Evolutionary conservation across 2,329 filamentous ascomycete genomes (phyloP).

Genomic region (Fusarium cyanostomum): DNA sequence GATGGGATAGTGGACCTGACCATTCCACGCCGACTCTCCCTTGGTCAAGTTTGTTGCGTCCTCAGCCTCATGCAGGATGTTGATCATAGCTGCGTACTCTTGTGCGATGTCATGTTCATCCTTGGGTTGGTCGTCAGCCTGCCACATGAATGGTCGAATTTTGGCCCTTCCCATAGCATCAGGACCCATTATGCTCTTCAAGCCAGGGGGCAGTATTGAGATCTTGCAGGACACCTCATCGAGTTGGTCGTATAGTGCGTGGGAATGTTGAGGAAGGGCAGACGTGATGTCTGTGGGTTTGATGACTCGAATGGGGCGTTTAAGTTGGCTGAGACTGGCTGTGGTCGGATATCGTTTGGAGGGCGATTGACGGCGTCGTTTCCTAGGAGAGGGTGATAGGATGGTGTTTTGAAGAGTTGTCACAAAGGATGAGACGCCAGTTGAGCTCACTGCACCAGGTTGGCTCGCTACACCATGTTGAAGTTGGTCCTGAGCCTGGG

Average conservation of each 20-base stretch:
- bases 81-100: not conserved
- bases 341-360: not conserved
- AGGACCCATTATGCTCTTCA: not conserved
- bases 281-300: not conserved
- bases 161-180: not conserved
- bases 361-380: not conserved
- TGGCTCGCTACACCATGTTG: too few species aligned
- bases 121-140: not conserved
- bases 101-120: not conserved
- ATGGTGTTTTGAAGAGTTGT: not conserved
- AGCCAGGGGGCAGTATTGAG: not conserved
- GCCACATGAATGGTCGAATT: not conserved
- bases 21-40: slow-evolving; percentile 5
- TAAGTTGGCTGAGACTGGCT: not conserved
- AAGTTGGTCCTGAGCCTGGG: too few species aligned
- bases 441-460: too few species aligned
- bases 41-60: not conserved
- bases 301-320: not conserved
- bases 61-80: not conserved
- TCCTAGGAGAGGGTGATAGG: not conserved
- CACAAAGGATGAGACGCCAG: not conserved
- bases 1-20: not conserved
- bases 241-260: not conserved
- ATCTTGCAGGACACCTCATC: not conserved
- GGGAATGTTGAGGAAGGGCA: not conserved